These are phyloP conservation scores for Prunus mongolica DNA, from an alignment of 306 rosid genomes.

Conservation along the genomic window DNA sequence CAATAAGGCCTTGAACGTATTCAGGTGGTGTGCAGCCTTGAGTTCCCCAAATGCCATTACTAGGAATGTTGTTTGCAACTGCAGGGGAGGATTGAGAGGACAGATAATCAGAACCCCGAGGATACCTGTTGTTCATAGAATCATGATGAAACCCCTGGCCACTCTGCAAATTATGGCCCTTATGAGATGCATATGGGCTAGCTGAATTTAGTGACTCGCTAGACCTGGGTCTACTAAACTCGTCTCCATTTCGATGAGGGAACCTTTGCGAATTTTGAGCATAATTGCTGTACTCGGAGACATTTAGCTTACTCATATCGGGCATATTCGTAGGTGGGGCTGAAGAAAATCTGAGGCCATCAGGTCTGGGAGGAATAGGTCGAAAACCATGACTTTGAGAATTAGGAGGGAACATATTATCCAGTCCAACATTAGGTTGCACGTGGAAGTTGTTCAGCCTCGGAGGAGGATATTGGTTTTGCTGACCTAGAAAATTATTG, in stretches of 20 bases:
- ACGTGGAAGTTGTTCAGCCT: constrained; percentile 47
- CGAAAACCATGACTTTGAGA: constrained; percentile 42
- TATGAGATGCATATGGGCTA: constrained; percentile 42
- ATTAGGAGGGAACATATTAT: constrained; percentile 37
- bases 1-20: constrained; percentile 56
- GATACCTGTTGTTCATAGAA: constrained; percentile 38
- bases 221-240: constrained; percentile 45
- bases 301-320: constrained; percentile 51
- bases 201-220: constrained; percentile 31
- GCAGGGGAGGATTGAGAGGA: constrained; percentile 28
- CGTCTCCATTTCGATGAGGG: constrained; percentile 46
- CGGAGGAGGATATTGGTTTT: constrained; percentile 43
- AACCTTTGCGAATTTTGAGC: constrained; percentile 35
- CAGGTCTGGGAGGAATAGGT: constrained; percentile 42
- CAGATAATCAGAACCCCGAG: constrained; percentile 42
- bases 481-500: constrained; percentile 37
- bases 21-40: constrained; percentile 70
- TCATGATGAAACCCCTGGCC: constrained; percentile 42
- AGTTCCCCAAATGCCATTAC: constrained; percentile 70
- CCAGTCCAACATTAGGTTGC: constrained; percentile 49
- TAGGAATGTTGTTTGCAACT: constrained; percentile 36
- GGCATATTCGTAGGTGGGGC: constrained; percentile 38
- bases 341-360: constrained; percentile 47
- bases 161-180: constrained; percentile 42
- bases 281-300: constrained; percentile 42